Conservation (phyloP, 1,284 basidiomycete genomes). For the Marasmius fiardii region DNA sequence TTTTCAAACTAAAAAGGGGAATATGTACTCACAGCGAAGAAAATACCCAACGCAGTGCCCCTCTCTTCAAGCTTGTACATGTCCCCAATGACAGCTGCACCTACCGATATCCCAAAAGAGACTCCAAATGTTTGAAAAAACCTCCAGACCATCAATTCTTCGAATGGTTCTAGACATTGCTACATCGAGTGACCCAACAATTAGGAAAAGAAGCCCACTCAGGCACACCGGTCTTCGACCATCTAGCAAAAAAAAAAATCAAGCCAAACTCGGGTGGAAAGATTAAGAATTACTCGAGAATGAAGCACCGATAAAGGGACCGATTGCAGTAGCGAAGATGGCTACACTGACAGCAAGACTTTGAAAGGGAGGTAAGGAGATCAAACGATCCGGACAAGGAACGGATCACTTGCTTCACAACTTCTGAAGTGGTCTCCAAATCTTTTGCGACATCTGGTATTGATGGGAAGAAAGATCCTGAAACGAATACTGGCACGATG, state of each 20-base stretch:
- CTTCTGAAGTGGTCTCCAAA: conserved; percentile 46
- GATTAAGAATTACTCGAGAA: conserved; percentile 36
- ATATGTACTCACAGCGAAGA: conserved; percentile 44
- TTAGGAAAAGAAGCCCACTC: conserved; percentile 53
- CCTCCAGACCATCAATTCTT: conserved; percentile 54
- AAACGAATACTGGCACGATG: conserved; percentile 55
- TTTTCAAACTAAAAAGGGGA: no score
- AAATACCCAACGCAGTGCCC: conserved; percentile 61
- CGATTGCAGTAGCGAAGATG: conserved; percentile 36
- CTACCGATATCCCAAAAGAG: conserved; percentile 50
- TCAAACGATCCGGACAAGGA: no score
- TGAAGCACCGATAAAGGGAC: conserved; percentile 50
- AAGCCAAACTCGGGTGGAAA: neutral
- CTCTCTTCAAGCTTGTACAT: conserved; percentile 60
- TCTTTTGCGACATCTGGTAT: conserved; percentile 67
- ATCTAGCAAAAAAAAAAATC: conserved; percentile 35
- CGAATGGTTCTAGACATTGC: conserved; percentile 42
- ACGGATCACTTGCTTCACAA: conserved; percentile 52
- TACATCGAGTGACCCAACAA: conserved; percentile 59
- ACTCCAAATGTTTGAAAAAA: conserved; percentile 63
- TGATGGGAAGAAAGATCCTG: conserved; percentile 65
- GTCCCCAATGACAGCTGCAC: conserved; percentile 62
- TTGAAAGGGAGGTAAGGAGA: neutral
- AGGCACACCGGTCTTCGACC: conserved; percentile 65
- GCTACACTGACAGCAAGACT: conserved; percentile 39